A percentile compares a stretch with the other conserved stretches of the same genome.
phyloP scores from a whole-genome alignment of 805 yeast genomes.

The Komagataella pastoris region DNA sequence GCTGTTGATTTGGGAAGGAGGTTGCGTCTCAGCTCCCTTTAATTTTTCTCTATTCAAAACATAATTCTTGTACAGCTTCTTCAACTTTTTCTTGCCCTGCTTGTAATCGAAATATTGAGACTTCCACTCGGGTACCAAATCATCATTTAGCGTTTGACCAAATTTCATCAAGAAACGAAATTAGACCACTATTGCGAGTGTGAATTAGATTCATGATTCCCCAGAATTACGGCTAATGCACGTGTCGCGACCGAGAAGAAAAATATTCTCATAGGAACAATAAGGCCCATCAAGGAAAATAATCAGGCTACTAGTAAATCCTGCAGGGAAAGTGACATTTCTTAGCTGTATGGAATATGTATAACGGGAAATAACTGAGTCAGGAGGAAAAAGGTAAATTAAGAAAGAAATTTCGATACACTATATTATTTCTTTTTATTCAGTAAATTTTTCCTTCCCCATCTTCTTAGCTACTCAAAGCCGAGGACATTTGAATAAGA shows the following conservation, averaged over 20 bases:
- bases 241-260: not conserved
- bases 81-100: conserved; percentile 25
- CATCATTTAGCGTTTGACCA: conserved; percentile 52
- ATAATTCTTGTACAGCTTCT: conserved; percentile 8
- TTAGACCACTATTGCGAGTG: not conserved
- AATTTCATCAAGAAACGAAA: conserved; percentile 39
- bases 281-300: not conserved
- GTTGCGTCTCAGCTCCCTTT: not conserved
- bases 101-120: conserved; percentile 68
- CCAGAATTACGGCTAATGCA: not conserved
- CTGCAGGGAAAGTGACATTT: not conserved
- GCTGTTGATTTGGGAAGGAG: not conserved
- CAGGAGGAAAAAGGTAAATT: not conserved
- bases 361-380: not conserved
- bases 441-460: not conserved
- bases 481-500: conserved; percentile 63
- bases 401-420: not conserved
- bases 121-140: conserved; percentile 80
- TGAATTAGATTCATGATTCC: not conserved
- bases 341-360: not conserved
- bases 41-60: not conserved
- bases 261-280: not conserved
- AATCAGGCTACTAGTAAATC: not conserved
- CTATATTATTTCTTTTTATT: too few relatives aligned
- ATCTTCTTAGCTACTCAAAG: conserved; percentile 4